These are phyloP conservation scores for Esteya vermicola DNA, from an alignment of 2,329 filamentous ascomycete genomes.

Conservation along the genomic window DNA sequence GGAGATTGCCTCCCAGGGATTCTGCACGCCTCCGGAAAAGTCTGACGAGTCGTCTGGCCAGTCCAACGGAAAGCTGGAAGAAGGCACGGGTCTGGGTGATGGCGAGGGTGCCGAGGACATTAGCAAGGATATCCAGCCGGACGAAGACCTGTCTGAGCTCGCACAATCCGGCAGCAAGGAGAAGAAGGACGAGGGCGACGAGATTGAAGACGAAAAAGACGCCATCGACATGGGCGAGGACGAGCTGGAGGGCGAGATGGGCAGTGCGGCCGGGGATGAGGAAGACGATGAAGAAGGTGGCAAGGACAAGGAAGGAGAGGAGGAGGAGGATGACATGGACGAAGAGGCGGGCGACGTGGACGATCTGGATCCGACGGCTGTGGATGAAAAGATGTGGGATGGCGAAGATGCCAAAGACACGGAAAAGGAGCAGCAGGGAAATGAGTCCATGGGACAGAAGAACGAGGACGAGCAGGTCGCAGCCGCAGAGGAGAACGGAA, in stretches of 20 bases:
- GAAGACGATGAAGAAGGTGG: constrained; percentile 44
- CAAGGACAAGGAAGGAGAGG: constrained; percentile 43
- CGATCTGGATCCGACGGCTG: constrained; percentile 73
- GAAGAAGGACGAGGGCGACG: constrained; percentile 40
- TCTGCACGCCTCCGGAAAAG: constrained; percentile 77
- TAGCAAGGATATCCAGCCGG: constrained; percentile 87
- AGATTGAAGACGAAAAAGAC: constrained; percentile 69
- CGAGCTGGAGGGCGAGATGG: constrained; percentile 77
- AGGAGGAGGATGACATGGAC: constrained; percentile 62
- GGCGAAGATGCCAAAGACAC: constrained; percentile 67
- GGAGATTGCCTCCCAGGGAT: constrained; percentile 69
- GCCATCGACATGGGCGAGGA: constrained; percentile 87
- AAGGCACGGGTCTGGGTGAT: constrained; percentile 85
- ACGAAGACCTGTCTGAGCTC: constrained; percentile 84
- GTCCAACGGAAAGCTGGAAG: constrained; percentile 62
- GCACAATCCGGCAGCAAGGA: constrained; percentile 70
- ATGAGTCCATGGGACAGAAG: constrained; percentile 56
- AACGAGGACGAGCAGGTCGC: constrained; percentile 46
- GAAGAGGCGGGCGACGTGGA: constrained; percentile 86
- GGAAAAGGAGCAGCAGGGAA: constrained; percentile 68
- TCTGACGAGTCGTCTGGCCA: constrained; percentile 32
- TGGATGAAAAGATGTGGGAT: constrained; percentile 99
- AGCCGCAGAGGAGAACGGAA: constrained; percentile 43
- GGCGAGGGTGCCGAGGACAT: constrained; percentile 95
- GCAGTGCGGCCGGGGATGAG: constrained; percentile 46